phyloP scores from a whole-genome alignment of 2,329 filamentous ascomycete species.

The Cryphonectria carpinicola region DNA sequence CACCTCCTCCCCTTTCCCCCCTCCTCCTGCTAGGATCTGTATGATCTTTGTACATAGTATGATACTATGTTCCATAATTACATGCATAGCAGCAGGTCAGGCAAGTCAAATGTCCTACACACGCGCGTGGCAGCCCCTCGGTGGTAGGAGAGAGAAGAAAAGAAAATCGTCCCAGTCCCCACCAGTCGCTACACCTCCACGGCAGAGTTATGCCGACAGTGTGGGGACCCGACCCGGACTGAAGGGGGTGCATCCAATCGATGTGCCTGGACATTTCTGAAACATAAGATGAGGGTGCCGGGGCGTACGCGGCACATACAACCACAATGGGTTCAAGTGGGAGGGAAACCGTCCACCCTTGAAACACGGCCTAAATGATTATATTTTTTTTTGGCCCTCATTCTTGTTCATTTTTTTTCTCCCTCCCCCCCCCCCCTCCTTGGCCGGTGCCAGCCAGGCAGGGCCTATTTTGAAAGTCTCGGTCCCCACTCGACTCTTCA shows the following conservation, averaged over 20 bases:
- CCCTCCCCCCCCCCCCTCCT: too few relatives aligned
- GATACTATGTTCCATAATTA: not conserved
- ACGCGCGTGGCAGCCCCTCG: not conserved
- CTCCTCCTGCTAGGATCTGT: not conserved
- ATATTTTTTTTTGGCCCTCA: not conserved
- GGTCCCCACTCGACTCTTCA: not conserved
- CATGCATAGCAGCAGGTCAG: not conserved
- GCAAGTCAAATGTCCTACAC: not conserved
- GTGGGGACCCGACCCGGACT: not conserved
- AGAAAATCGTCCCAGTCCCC: not conserved
- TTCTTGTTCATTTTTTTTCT: not conserved
- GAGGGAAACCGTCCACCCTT: constrained; percentile 13
- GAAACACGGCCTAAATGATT: constrained; percentile 10
- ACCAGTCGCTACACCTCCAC: constrained; percentile 3
- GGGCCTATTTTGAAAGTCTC: not conserved
- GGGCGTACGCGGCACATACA: constrained; percentile 11
- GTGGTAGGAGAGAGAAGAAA: not conserved
- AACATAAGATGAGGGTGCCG: constrained; percentile 9
- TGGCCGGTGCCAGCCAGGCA: not conserved
- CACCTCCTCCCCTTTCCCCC: too few relatives aligned
- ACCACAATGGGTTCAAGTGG: not conserved
- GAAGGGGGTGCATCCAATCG: not conserved
- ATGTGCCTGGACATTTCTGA: constrained; percentile 1
- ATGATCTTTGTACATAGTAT: not conserved
- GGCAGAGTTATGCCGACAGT: constrained; percentile 2